A percentile compares a stretch with the other conserved stretches of the same genome.
phyloP scores from a whole-genome alignment of 257 asterid genomes.

The Przewalskia tangutica region DNA sequence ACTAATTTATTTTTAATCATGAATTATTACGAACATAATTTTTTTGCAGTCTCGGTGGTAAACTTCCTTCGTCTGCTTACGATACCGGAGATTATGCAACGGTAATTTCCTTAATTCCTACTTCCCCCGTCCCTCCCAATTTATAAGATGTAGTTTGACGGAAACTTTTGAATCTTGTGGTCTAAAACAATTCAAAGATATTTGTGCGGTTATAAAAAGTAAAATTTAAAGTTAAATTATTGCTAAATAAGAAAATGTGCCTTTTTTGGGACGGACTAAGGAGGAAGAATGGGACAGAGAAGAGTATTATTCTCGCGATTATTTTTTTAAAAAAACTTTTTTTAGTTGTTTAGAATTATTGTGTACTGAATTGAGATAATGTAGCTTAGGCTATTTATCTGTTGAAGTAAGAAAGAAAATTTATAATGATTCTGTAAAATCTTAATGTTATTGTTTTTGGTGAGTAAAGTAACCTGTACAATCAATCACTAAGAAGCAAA shows the following conservation, averaged over 20 bases:
- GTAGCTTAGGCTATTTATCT: neutral
- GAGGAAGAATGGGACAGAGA: no score
- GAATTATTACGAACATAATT: neutral
- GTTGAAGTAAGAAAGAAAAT: neutral
- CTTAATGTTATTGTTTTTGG: neutral
- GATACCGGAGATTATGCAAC: slow-evolving; percentile 21
- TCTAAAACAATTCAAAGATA: no score
- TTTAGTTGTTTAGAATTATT: neutral
- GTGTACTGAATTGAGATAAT: neutral
- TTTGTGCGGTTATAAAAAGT: no score
- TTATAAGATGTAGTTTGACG: no score
- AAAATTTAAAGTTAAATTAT: no score
- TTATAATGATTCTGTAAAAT: neutral
- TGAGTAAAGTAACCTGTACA: neutral
- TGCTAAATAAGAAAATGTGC: no score
- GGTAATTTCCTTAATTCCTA: slow-evolving; percentile 21
- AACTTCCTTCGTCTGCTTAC: slow-evolving; percentile 44
- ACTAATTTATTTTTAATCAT: no score
- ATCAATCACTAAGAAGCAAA: neutral
- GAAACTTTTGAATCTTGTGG: no score
- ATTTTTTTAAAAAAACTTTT: neutral
- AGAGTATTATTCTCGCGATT: no score
- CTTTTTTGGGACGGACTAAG: no score
- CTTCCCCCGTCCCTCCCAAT: no score
- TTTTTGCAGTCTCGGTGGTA: slow-evolving; percentile 70